Evolutionary conservation across 169 alveolate species (phyloP), one percentile per base, ranked within the genome.

Genomic region (Cryptosporidium ryanae): DNA sequence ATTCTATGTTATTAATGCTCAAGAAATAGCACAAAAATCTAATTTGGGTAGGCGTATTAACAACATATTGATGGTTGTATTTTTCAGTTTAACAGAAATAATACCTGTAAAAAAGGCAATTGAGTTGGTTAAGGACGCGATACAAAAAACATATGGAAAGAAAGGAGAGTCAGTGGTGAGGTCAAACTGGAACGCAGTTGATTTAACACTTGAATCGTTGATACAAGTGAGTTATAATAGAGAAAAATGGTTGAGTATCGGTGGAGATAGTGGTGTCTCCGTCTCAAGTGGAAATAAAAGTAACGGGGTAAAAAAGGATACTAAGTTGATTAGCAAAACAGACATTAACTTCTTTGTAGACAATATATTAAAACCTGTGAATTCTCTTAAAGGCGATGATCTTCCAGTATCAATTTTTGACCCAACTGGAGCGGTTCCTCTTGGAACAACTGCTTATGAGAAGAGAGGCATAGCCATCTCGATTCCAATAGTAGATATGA

Each of bases 401-500:
- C 55, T 91, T 48, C 93, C 93, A 0, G 93, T 91, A 15, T 71
- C 90, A 32, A 66, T 82, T 49, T 91, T 91, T 64, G 84, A 61
- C 59, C 93, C 93, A 12, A 90, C 90, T 1, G 93, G 93, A 8
- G 81, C 65, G 64, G 90, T 84, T 59, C 93, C 93, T 17, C 83
- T 87, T 38, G 84, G 90, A 21, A 90, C 91, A 31, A 82, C 92
- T 1, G 90, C 87, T 55, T 91, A 38, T 34, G 93, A 90, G 70
- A 91, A 91, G 87, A 83, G 93, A 46, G 92, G 92, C 2, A 89
- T 91, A 23, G 93, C 93, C 4, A 83, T 82, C 31, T 63, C 91
- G 15, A 84, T 91, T 52, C 93, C 93, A 0, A 84, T 84, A n/a
- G 93, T 91, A 57, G 93, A 91, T 84, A 84, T 91, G 92, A 91